A percentile compares a stretch with the other conserved stretches of the same genome.
These are phyloP conservation scores for Trametes hirsuta DNA, from an alignment of 1,284 basidiomycete genomes.

Conservation along the genomic window DNA sequence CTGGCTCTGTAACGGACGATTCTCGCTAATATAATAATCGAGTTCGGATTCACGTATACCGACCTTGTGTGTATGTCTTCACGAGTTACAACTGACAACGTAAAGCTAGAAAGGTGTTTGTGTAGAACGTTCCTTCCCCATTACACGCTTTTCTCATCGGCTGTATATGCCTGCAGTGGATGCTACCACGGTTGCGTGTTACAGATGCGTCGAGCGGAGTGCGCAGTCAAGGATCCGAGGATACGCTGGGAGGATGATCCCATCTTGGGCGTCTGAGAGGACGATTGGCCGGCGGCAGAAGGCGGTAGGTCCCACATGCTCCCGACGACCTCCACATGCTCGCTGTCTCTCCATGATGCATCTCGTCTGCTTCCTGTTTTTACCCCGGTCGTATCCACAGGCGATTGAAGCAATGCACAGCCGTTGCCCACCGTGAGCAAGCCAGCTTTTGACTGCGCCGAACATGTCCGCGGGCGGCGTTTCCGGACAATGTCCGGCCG, in stretches of 20 bases:
- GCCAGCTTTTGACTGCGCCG: background rate
- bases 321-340: constrained; percentile 22
- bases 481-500: too few species aligned
- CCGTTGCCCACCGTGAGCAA: background rate
- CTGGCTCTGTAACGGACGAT: too few species aligned
- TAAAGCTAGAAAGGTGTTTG: too few species aligned
- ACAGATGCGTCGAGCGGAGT: background rate
- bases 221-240: background rate
- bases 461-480: too few species aligned
- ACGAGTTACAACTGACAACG: too few species aligned
- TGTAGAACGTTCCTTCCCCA: too few species aligned
- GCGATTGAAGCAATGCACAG: background rate
- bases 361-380: background rate
- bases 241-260: background rate
- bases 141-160: background rate
- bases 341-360: constrained; percentile 14
- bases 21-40: too few species aligned
- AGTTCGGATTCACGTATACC: too few species aligned
- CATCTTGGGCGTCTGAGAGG: constrained; percentile 8
- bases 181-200: background rate
- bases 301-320: constrained; percentile 12
- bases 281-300: background rate
- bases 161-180: background rate
- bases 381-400: background rate
- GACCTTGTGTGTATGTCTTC: too few species aligned